These are phyloP conservation scores for Phaeolepiota aurea DNA, from an alignment of 768 basidiomycete species.

Conservation along the genomic window DNA sequence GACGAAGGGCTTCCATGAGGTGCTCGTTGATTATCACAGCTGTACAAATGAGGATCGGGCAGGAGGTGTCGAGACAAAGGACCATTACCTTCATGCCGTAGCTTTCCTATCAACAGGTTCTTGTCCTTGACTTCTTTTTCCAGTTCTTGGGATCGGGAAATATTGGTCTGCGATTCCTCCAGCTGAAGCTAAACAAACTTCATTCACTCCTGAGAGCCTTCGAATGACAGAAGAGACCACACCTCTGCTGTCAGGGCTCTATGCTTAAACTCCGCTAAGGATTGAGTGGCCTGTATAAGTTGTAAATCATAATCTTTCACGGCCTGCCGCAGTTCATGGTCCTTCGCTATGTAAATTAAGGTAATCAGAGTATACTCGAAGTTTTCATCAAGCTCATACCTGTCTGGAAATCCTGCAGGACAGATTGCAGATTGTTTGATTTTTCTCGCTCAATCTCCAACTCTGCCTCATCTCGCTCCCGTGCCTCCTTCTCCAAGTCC, in stretches of 20 bases:
- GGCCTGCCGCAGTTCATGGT: slow-evolving; percentile 81
- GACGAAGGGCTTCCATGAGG: slow-evolving; percentile 93
- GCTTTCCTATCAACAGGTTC: slow-evolving; percentile 86
- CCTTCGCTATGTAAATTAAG: slow-evolving; percentile 54
- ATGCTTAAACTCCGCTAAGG: slow-evolving; percentile 85
- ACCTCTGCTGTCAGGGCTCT: slow-evolving; percentile 87
- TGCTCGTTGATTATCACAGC: slow-evolving; percentile 98
- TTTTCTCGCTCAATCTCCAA: slow-evolving; percentile 68
- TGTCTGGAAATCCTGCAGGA: slow-evolving; percentile 91
- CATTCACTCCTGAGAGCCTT: no score
- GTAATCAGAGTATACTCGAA: background rate
- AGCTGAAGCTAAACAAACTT: slow-evolving; percentile 48
- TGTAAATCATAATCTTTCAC: slow-evolving; percentile 77
- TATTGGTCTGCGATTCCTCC: slow-evolving; percentile 63
- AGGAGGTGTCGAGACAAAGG: slow-evolving; percentile 1
- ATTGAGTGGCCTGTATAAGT: slow-evolving; percentile 58
- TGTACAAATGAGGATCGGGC: slow-evolving; percentile 16
- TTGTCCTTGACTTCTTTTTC: slow-evolving; percentile 95
- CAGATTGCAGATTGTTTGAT: slow-evolving; percentile 79
- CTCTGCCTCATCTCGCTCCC: slow-evolving; percentile 45
- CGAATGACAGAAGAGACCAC: background rate
- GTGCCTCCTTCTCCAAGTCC: slow-evolving; percentile 54
- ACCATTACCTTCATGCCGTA: slow-evolving; percentile 80
- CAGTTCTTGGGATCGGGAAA: slow-evolving; percentile 58
- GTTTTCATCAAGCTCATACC: slow-evolving; percentile 40